phyloP scores from a whole-genome alignment of 1,284 basidiomycete species.

The Trametes hirsuta region DNA sequence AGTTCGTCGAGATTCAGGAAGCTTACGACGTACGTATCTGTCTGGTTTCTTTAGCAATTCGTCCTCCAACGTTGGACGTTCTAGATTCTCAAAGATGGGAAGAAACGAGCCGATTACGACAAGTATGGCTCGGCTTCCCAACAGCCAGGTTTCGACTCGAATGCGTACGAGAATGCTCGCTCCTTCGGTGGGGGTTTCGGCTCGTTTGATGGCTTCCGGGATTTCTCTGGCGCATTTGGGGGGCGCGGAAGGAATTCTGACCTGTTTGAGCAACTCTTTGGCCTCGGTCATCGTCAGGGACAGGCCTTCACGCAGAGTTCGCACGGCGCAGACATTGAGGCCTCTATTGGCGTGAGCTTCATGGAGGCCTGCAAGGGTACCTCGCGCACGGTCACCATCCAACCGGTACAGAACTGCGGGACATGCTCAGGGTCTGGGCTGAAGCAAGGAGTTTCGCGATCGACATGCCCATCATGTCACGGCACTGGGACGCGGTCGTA shows the following conservation, averaged over 20 bases:
- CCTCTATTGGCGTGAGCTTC: constrained; percentile 80
- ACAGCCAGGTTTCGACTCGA: constrained; percentile 91
- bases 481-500: constrained; percentile 91
- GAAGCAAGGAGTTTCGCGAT: constrained; percentile 85
- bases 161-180: constrained; percentile 62
- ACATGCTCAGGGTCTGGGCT: constrained; percentile 89
- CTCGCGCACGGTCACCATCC: constrained; percentile 76
- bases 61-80: constrained; percentile 11
- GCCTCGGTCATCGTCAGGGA: constrained; percentile 52
- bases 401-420: constrained; percentile 83
- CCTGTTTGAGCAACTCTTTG: constrained; percentile 89
- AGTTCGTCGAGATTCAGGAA: constrained; percentile 96
- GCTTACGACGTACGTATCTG: constrained; percentile 86
- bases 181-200: constrained; percentile 49
- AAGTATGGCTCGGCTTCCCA: constrained; percentile 94
- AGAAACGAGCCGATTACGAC: constrained; percentile 93
- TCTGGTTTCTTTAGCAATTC: constrained; percentile 7
- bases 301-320: constrained; percentile 53
- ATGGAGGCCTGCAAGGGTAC: constrained; percentile 94
- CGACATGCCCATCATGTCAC: constrained; percentile 80
- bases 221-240: constrained; percentile 73
- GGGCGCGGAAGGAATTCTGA: constrained; percentile 58
- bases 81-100: constrained; percentile 91
- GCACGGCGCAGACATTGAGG: constrained; percentile 87
- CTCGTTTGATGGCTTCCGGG: constrained; percentile 67